Base-by-base conservation (phyloP, 2,329 filamentous ascomycete genomes). In the Hypoxylon sp. region DNA sequence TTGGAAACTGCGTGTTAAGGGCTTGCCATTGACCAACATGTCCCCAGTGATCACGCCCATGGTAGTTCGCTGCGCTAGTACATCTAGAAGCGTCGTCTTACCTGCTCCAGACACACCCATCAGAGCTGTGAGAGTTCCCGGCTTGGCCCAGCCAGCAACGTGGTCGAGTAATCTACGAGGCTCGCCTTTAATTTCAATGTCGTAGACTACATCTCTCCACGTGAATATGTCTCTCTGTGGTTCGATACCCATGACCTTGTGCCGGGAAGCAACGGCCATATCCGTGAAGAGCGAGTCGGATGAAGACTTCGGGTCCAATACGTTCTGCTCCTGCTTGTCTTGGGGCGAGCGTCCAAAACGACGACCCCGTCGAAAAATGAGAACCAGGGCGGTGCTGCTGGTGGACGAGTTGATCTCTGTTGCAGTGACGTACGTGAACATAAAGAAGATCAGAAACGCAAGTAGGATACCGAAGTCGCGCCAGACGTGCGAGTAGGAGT, bases 51-150 rank as follows among this genome's bases (percentile, higher is more conserved):
- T 92, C 31, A 96, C 90, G 79, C 94, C 94, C 88, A 95, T 94
- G 0, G 91, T 94, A 9, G 91, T 91, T 77, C 94, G 90, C 64
- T 91, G 92, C 42, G 94, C 94, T 70, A 97, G 86, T 39, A 92
- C 92, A 80, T 97, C 92, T 26, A 97, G 82, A 26, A 97, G 86
- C 1, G 94, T 97, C 0, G 94, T 97, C 80, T 97, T 97, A 59
- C 94, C 94, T 22, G 94, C 94, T 72, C 94, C 94, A 31, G 91
- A 93, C 3, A 94, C 92, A 81, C 93, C 92, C 70, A 97, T 97
- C 1, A 97, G 84, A 26, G 93, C 94, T 17, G 94, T 97, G 53
- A 97, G 80, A 11, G 92, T 97, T 63, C 94, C 94, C 2, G 94
- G 94, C 81, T 96, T 95, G 63, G 97, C 93, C 92, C 92, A 97